Percentiles rank a stretch among this genome's conserved stretches.
Evolutionary conservation across 441 rosid species (phyloP).

Genomic region (Brassica hybrid): DNA sequence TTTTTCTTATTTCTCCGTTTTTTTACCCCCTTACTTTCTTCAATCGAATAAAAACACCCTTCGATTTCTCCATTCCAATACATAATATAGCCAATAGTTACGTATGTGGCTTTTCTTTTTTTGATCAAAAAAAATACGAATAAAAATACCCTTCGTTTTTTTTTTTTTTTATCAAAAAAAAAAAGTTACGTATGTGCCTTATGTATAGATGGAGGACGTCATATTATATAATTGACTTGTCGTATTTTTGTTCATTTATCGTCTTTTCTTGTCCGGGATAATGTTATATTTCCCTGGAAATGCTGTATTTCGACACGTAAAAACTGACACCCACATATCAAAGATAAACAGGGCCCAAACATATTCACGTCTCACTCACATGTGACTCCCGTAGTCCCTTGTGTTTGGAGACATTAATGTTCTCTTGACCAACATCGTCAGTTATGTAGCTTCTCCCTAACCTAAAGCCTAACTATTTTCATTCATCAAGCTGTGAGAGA

Average conservation of each 20-base stretch:
- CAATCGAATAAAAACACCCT: not conserved
- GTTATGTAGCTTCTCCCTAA: not conserved
- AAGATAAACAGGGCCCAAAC: not conserved
- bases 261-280: too few species aligned
- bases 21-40: not conserved
- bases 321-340: constrained; percentile 7
- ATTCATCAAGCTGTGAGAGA: not conserved
- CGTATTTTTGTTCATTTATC: too few species aligned
- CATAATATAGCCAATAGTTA: not conserved
- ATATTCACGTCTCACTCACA: constrained; percentile 25
- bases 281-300: not conserved
- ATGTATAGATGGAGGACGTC: too few species aligned
- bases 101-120: not conserved
- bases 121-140: too few species aligned
- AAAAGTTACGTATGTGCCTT: not conserved
- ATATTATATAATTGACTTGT: too few species aligned
- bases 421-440: not conserved
- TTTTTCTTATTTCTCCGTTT: not conserved
- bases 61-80: not conserved
- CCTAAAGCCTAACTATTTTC: not conserved
- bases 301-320: not conserved
- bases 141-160: too few species aligned
- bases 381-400: constrained; percentile 20
- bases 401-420: constrained; percentile 12
- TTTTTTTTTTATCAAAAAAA: too few species aligned